phyloP scores from a whole-genome alignment of 2,329 filamentous ascomycete genomes.

The Aspergillus unguis region DNA sequence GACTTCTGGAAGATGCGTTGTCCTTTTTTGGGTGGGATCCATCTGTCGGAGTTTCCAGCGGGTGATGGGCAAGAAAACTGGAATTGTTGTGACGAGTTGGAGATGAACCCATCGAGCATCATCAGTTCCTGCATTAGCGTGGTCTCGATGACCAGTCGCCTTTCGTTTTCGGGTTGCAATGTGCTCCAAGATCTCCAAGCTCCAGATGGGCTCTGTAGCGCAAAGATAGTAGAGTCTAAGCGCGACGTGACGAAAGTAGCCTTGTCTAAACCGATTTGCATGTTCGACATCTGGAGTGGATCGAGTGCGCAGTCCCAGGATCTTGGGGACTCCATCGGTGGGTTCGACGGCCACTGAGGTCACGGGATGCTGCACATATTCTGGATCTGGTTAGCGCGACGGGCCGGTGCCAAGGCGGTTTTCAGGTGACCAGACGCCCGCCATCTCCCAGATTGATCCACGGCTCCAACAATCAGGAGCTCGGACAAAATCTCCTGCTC shows the following conservation, averaged over 20 bases:
- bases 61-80: conserved; percentile 16
- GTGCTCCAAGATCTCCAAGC: background rate
- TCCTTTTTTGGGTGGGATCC: background rate
- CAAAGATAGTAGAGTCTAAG: background rate
- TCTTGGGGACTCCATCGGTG: background rate
- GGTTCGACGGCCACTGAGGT: background rate
- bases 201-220: conserved; percentile 1
- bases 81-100: conserved; percentile 7
- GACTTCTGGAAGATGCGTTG: background rate
- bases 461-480: background rate
- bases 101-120: conserved; percentile 15
- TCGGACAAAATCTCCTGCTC: conserved; percentile 4
- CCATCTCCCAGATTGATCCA: background rate
- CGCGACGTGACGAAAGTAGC: background rate
- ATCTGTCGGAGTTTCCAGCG: conserved; percentile 3
- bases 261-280: background rate
- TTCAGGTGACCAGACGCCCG: conserved; percentile 5
- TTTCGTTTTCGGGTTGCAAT: background rate
- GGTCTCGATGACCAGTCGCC: conserved; percentile 12
- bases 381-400: conserved; percentile 18
- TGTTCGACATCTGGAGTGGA: conserved; percentile 3
- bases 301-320: conserved; percentile 1
- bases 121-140: conserved; percentile 40
- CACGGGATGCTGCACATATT: conserved; percentile 13
- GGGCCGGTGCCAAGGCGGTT: conserved; percentile 13